Conservation (phyloP, 106 monocot genomes). For the Dendrobium huoshanense region DNA sequence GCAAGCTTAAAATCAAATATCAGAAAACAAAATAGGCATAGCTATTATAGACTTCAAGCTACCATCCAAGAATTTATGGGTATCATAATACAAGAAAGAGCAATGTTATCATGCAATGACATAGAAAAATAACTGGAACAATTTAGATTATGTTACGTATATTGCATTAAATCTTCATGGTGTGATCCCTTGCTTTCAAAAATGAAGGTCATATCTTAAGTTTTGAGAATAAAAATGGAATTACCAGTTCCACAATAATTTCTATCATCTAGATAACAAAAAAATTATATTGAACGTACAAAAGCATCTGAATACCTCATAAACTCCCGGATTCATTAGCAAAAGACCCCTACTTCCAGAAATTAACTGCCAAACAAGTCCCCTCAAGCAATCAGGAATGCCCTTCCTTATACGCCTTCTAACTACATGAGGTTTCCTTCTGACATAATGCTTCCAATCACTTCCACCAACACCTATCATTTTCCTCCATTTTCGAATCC, state of each 20-base stretch:
- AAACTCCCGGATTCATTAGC: conserved; percentile 93
- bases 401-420: conserved; percentile 89
- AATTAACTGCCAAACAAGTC: conserved; percentile 96
- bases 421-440: conserved; percentile 81
- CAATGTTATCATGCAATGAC: too few relatives aligned
- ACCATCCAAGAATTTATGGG: too few relatives aligned
- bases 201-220: background rate
- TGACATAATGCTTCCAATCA: conserved; percentile 93
- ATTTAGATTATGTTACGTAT: background rate
- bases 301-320: conserved; percentile 60
- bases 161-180: background rate
- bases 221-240: conserved; percentile 1
- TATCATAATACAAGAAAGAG: too few relatives aligned
- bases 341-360: conserved; percentile 96
- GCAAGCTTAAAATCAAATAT: background rate
- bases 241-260: background rate
- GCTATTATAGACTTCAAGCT: too few relatives aligned
- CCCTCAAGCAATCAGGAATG: conserved; percentile 94
- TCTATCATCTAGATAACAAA: background rate
- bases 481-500: conserved; percentile 92
- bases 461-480: conserved; percentile 98
- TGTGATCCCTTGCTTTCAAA: background rate
- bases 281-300: background rate
- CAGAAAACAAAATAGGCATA: background rate
- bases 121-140: background rate